phyloP scores from a whole-genome alignment of 148 eudicot species.

The Chenopodium suecicum region DNA sequence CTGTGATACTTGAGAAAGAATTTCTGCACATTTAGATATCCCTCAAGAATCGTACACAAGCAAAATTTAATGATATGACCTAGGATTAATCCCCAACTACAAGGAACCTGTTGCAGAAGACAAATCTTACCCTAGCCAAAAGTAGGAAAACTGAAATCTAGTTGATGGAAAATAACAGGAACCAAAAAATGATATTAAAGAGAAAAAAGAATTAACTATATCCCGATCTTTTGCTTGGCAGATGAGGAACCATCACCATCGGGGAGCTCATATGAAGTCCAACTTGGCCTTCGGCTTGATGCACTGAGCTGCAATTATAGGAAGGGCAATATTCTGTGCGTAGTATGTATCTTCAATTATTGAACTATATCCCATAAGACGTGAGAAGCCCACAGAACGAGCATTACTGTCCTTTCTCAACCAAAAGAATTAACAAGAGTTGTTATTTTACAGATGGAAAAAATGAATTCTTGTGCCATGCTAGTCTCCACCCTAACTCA shows the following conservation, averaged over 20 bases:
- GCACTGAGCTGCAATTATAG: constrained; percentile 26
- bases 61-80: constrained; percentile 31
- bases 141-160: constrained; percentile 24
- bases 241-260: constrained; percentile 19
- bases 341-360: constrained; percentile 36
- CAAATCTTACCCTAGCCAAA: constrained; percentile 25
- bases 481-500: constrained; percentile 32
- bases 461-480: constrained; percentile 46
- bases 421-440: constrained; percentile 42
- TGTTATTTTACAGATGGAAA: constrained; percentile 59
- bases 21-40: constrained; percentile 56
- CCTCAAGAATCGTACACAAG: constrained; percentile 46
- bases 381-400: constrained; percentile 33
- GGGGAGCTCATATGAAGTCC: constrained; percentile 16
- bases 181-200: constrained; percentile 28
- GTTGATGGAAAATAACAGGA: constrained; percentile 20
- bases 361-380: constrained; percentile 35
- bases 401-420: constrained; percentile 38
- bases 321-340: constrained; percentile 21
- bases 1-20: constrained; percentile 39
- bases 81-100: constrained; percentile 31
- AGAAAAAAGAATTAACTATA: constrained; percentile 21
- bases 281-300: constrained; percentile 23
- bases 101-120: constrained; percentile 29
- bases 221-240: constrained; percentile 28